These are phyloP conservation scores for Xylaria scruposa DNA, from an alignment of 495 filamentous ascomycete species.

Conservation along the genomic window DNA sequence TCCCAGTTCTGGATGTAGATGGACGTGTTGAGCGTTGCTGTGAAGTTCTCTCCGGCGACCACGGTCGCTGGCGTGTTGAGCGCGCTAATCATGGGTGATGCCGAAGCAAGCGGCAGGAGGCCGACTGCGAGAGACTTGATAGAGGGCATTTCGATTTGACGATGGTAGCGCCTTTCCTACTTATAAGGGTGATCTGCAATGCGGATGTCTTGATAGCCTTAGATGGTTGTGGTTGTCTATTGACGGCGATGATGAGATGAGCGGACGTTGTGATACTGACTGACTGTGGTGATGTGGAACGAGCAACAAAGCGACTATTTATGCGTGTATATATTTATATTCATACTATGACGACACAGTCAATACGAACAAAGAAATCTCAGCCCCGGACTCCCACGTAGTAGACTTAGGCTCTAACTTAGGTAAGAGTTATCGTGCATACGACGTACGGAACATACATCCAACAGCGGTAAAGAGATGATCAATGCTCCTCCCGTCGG, in stretches of 20 bases:
- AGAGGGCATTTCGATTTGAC: conserved; percentile 32
- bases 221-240: neutral
- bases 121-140: conserved; percentile 22
- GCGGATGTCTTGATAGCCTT: neutral
- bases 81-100: conserved; percentile 22
- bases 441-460: neutral
- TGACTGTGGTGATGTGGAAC: neutral
- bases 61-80: conserved; percentile 29
- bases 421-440: conserved; percentile 1
- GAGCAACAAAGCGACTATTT: neutral
- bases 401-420: neutral
- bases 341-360: neutral
- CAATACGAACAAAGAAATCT: neutral
- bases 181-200: neutral
- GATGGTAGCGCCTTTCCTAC: neutral
- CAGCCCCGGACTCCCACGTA: neutral
- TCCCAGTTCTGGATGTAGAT: conserved; percentile 45
- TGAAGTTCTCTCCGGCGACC: conserved; percentile 28
- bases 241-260: neutral
- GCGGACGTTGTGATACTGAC: neutral
- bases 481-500: neutral
- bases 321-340: neutral
- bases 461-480: neutral
- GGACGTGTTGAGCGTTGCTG: conserved; percentile 28
- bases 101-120: conserved; percentile 30